Evolutionary conservation across 192 early-diverging fungal species (phyloP).

Genomic region (Podila verticillata): DNA sequence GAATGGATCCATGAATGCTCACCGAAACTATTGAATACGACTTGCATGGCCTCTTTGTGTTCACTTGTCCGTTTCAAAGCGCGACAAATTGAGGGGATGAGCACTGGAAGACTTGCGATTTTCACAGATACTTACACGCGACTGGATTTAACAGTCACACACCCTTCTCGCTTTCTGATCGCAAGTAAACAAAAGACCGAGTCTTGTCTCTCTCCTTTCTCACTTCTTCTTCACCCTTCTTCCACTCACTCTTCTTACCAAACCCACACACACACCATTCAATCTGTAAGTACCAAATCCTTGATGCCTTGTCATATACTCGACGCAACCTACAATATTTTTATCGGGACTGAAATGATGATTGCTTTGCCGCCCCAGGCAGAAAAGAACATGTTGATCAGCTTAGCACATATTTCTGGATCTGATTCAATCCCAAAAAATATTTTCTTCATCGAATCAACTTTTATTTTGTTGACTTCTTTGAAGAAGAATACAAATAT

Average conservation of each 20-base stretch:
- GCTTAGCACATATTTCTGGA: conserved; percentile 4
- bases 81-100: no score
- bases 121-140: no score
- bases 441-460: neutral
- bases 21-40: no score
- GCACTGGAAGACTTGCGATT: no score
- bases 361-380: conserved; percentile 6
- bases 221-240: neutral
- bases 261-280: neutral
- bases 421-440: neutral
- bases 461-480: no score
- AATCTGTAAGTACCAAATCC: neutral
- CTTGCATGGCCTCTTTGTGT: no score
- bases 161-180: neutral
- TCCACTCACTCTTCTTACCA: neutral
- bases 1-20: no score
- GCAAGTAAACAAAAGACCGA: no score
- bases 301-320: no score
- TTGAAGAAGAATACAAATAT: neutral
- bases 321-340: neutral
- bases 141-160: no score
- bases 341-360: neutral
- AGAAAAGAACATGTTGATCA: conserved; percentile 2
- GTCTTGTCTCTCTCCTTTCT: neutral
- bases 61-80: no score